Evolutionary conservation across 305 asterid genomes (phyloP).

Genomic region (Fraxinus platypoda): DNA sequence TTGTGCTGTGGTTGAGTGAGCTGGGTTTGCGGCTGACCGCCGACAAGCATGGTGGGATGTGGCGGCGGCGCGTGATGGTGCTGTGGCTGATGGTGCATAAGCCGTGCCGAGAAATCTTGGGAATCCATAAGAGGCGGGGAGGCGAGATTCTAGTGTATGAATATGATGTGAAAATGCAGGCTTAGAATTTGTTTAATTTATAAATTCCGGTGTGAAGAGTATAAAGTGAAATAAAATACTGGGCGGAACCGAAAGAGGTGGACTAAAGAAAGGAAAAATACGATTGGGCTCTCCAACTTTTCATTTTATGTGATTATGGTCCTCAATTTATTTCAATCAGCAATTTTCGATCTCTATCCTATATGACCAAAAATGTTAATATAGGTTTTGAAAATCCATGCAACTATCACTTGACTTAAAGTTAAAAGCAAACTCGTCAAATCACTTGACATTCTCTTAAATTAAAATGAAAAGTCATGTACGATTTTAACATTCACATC

Average conservation of each 20-base stretch:
- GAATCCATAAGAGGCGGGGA: slow-evolving; percentile 44
- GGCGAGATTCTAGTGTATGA: background rate
- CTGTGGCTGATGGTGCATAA: slow-evolving; percentile 39
- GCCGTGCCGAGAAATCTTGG: slow-evolving; percentile 50
- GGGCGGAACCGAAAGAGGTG: background rate
- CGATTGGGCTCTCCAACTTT: background rate
- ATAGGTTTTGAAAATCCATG: background rate
- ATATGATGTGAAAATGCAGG: background rate
- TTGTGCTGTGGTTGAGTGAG: slow-evolving; percentile 21
- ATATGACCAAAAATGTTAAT: background rate
- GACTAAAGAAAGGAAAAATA: background rate
- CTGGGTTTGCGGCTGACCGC: slow-evolving; percentile 30
- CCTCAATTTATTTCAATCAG: background rate
- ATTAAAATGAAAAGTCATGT: background rate
- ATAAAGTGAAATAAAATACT: background rate
- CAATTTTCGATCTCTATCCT: background rate
- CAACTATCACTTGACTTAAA: background rate
- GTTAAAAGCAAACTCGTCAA: background rate
- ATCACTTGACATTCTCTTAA: background rate
- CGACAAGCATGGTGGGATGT: slow-evolving; percentile 25
- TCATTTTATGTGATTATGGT: background rate
- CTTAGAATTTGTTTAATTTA: background rate
- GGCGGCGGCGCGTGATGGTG: slow-evolving; percentile 20
- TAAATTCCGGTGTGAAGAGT: background rate
- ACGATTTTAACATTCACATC: background rate